Conservation (phyloP, 768 basidiomycete species). For the Russula sp. region DNA sequence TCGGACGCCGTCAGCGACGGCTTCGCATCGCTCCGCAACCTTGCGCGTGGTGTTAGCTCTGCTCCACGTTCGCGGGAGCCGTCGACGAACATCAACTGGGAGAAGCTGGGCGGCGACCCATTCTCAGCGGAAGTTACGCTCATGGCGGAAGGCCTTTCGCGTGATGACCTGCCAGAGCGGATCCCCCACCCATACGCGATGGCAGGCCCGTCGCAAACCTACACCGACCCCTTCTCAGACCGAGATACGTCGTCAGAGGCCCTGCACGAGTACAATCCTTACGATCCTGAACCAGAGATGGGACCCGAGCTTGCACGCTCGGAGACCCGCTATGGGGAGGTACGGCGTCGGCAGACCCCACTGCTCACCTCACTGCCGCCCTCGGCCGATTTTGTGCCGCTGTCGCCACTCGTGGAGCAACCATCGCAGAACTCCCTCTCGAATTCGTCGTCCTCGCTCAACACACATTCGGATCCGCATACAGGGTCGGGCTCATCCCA, state of each 20-base stretch:
- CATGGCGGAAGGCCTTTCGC: constrained; percentile 23
- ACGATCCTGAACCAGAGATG: constrained; percentile 21
- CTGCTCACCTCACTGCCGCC: constrained; percentile 24
- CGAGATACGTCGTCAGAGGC: background rate
- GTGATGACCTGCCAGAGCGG: constrained; percentile 10
- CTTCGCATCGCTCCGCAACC: constrained; percentile 14
- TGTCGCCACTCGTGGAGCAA: constrained; percentile 35
- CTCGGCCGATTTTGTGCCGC: constrained; percentile 30
- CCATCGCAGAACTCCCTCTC: constrained; percentile 27
- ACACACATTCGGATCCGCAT: constrained; percentile 3
- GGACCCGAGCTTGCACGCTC: constrained; percentile 3
- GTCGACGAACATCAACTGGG: constrained; percentile 9
- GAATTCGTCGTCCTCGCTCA: constrained; percentile 18
- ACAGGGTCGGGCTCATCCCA: constrained; percentile 24
- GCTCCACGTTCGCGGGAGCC: constrained; percentile 8
- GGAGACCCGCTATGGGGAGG: background rate
- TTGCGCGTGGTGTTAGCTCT: constrained; percentile 10
- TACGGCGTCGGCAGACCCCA: background rate
- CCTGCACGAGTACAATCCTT: constrained; percentile 2
- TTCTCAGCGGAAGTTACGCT: constrained; percentile 43
- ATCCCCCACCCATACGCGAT: background rate
- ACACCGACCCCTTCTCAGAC: constrained; percentile 44
- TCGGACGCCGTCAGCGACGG: constrained; percentile 24
- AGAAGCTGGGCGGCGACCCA: constrained; percentile 35
- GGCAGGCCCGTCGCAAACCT: constrained; percentile 28